phyloP scores from a whole-genome alignment of 1,139 yeast species.

The Taphrina betulina region DNA sequence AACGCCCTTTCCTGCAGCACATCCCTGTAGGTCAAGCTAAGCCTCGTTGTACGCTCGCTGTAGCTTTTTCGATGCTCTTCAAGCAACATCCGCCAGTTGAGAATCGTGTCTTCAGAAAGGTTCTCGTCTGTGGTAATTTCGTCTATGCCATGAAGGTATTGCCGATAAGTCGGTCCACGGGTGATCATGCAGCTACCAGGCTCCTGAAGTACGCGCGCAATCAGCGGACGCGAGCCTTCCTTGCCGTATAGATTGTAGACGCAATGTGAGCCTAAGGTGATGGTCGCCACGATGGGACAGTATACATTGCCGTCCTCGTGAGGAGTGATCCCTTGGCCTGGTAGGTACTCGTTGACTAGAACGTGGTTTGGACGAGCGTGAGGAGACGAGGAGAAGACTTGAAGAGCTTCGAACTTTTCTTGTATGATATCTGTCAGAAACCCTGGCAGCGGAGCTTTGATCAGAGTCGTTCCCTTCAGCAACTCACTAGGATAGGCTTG shows the following conservation, averaged over 20 bases:
- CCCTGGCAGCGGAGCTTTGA: conserved; percentile 34
- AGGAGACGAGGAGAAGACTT: conserved; percentile 35
- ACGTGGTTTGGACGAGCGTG: conserved; percentile 36
- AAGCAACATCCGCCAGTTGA: conserved; percentile 31
- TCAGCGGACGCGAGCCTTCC: conserved; percentile 1
- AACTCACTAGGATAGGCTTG: conserved; percentile 37
- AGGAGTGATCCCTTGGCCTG: conserved; percentile 38
- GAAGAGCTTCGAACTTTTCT: conserved; percentile 32
- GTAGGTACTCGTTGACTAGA: conserved; percentile 36
- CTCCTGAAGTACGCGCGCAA: conserved; percentile 36
- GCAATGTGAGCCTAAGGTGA: conserved; percentile 35
- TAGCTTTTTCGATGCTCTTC: neutral
- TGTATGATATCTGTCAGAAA: conserved; percentile 35
- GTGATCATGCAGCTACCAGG: conserved; percentile 36
- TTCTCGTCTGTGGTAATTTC: conserved; percentile 13
- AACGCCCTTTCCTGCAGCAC: conserved; percentile 27
- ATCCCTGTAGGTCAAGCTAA: conserved; percentile 35
- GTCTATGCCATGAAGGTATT: conserved; percentile 34
- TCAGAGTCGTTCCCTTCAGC: conserved; percentile 34
- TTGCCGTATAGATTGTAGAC: conserved; percentile 35
- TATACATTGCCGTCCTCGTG: conserved; percentile 39
- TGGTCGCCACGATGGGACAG: conserved; percentile 37
- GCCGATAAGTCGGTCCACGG: conserved; percentile 20
- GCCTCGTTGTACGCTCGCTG: conserved; percentile 9
- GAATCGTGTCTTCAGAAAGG: conserved; percentile 22